Evolutionary conservation across 2,329 filamentous ascomycete genomes (phyloP), one percentile per base, ranked within the genome.

Genomic region (Neopestalotiopsis sp.): DNA sequence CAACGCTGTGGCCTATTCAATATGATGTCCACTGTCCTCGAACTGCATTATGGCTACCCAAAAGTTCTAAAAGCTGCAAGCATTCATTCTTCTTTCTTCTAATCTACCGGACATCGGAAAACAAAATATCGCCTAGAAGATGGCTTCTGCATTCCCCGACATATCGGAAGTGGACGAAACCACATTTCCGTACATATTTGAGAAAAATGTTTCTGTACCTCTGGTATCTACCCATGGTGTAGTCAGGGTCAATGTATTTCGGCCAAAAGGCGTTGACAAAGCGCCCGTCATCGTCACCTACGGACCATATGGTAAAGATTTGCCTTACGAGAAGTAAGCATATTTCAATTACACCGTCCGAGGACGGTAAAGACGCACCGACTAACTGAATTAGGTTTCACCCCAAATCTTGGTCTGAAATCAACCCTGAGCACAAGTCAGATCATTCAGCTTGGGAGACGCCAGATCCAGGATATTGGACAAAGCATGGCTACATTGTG

Each of bases 241-340:
- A 14, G 72, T 83, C 20, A 77, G 81, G 17, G 79, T 78, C 70
- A 83, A 82, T 45, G 75, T 82, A 20, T 82, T 81, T 70, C 76
- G 79, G 4, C 81, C 81, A 0, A 77, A 79, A 66, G 59, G 40
- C 1, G 32, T 67, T 13, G 73, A 69, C 10, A 76, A 71, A 53
- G 83, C 83, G 28, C 91, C 91, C 0, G 90, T 92, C 0, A 77
- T 93, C 7, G 87, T 91, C 1, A 93, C 91, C 0, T 93, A 93
- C 71, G 91, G 91, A 0, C 91, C 91, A 0, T 93, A 93, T 71
- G 91, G 91, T 61, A 93, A 94, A 73, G 91, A 93, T 73, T 91
- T 92, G 42, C 87, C 84, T 20, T 93, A 93, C 75, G 83, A 34
- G 13, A 82, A 78, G 62, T 85, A 83, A 71, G 78, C 24, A 24